These are phyloP conservation scores for Dictyostelium capitatum DNA, from an alignment of 78 protist genomes.

Conservation along the genomic window DNA sequence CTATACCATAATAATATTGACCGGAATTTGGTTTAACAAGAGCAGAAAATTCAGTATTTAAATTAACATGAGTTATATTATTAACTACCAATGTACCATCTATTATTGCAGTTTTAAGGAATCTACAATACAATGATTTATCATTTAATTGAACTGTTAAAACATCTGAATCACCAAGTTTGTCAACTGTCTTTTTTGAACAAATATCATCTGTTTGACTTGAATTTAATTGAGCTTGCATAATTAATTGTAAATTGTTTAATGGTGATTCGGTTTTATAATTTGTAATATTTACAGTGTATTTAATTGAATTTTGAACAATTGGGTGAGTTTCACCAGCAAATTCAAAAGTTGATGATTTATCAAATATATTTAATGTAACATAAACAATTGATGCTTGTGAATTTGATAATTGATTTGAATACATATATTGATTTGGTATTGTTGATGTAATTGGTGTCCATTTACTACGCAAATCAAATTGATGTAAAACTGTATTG, in stretches of 20 bases:
- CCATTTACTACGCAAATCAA: conserved; percentile 3
- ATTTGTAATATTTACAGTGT: background rate
- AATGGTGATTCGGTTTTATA: background rate
- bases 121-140: conserved; percentile 35
- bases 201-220: background rate
- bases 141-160: background rate
- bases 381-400: background rate
- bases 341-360: conserved; percentile 18
- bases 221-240: conserved; percentile 5
- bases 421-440: background rate
- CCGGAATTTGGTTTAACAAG: background rate
- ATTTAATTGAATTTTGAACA: conserved; percentile 6
- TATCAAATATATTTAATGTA: background rate
- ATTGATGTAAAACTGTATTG: background rate
- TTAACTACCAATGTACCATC: background rate
- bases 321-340: background rate
- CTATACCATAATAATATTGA: conserved; percentile 1
- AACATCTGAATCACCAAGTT: background rate
- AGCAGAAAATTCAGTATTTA: background rate
- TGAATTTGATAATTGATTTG: background rate
- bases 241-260: background rate
- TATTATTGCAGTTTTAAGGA: background rate
- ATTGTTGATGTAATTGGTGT: background rate
- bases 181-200: background rate
- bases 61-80: background rate